A percentile compares a stretch with the other conserved stretches of the same genome.
Conservation (phyloP, 139 green algal species). For the Spirogloea muscicola region DNA sequence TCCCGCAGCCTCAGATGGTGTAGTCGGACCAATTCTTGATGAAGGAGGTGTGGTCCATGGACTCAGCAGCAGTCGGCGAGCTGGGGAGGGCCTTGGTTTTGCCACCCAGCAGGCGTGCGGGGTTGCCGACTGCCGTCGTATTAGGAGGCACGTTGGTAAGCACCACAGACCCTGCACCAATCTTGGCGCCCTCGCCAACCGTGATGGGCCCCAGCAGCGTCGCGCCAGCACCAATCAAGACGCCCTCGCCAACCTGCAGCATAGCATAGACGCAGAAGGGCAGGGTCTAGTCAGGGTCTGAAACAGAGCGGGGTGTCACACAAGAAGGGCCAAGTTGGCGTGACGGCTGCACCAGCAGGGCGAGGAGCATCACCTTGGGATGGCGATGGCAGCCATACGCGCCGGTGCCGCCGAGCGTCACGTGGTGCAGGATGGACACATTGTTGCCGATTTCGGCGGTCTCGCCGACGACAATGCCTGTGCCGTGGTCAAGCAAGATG, state of each 20-base stretch:
- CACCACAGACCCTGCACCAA: conserved; percentile 24
- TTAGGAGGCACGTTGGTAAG: conserved; percentile 23
- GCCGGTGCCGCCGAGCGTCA: conserved; percentile 54
- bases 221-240: conserved; percentile 51
- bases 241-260: conserved; percentile 41
- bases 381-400: conserved; percentile 40
- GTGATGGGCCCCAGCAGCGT: conserved; percentile 45
- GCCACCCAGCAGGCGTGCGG: conserved; percentile 1
- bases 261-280: no score
- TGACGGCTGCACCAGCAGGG: no score
- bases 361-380: conserved; percentile 47
- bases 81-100: conserved; percentile 5
- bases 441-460: conserved; percentile 58
- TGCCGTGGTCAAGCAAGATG: conserved; percentile 53
- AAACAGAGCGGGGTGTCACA: no score
- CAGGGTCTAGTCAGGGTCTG: no score
- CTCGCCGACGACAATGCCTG: conserved; percentile 56
- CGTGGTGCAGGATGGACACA: conserved; percentile 55
- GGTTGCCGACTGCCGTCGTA: conserved; percentile 24
- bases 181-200: conserved; percentile 40
- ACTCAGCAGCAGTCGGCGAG: neutral
- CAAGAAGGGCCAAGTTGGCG: no score
- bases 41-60: neutral
- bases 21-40: conserved; percentile 39
- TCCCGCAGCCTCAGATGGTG: conserved; percentile 37